Evolutionary conservation across 2,329 filamentous ascomycete genomes (phyloP).

Genomic region (Alternaria hordeiaustralica): DNA sequence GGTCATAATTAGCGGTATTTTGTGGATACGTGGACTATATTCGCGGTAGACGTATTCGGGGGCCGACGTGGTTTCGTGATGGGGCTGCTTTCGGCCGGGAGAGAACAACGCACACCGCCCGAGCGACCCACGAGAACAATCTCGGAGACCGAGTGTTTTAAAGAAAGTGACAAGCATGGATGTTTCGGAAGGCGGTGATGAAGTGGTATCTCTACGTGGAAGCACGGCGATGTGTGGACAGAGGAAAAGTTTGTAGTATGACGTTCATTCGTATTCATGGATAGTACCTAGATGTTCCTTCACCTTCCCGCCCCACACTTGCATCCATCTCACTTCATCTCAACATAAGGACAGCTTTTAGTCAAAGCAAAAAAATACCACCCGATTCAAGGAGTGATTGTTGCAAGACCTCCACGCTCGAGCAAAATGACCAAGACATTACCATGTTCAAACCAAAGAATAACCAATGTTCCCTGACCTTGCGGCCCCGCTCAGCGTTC

Average conservation of each 20-base stretch:
- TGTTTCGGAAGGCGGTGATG: neutral
- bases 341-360: slow-evolving; percentile 15
- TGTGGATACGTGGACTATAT: neutral
- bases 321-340: neutral
- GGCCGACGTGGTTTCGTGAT: neutral
- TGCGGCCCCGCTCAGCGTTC: slow-evolving; percentile 24
- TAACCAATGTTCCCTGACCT: slow-evolving; percentile 21
- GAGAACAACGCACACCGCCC: neutral
- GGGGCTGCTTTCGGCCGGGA: neutral
- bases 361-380: slow-evolving; percentile 3
- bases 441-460: slow-evolving; percentile 10
- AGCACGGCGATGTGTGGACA: neutral
- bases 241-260: neutral
- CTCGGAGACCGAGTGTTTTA: neutral
- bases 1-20: slow-evolving; percentile 10
- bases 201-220: neutral
- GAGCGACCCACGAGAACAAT: neutral
- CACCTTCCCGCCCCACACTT: neutral
- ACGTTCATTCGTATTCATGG: slow-evolving; percentile 12
- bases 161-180: neutral
- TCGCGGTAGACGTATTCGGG: neutral
- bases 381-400: slow-evolving; percentile 4
- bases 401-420: slow-evolving; percentile 4
- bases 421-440: slow-evolving; percentile 11
- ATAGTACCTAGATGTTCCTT: slow-evolving; percentile 10